Evolutionary conservation across 2,329 filamentous ascomycete species (phyloP), one percentile per base, ranked within the genome.

Genomic region (Hypoxylon sp.): DNA sequence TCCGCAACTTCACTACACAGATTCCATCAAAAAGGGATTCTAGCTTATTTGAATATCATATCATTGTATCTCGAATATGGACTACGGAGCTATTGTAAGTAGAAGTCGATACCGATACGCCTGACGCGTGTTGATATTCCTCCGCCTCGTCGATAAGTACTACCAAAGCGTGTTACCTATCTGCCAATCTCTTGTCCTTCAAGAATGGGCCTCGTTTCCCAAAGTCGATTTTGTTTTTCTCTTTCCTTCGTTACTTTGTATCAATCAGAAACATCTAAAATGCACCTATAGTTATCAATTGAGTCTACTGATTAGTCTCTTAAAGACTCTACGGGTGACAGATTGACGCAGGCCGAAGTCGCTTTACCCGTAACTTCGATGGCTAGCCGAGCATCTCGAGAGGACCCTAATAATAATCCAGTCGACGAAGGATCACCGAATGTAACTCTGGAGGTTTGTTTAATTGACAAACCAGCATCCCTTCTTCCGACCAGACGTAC

Each of bases 281-380:
- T 17, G 10, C 8, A 53, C 17, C 40, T n/a, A n/a, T 44, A 20
- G 17, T 44, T 11, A 10, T 48, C 33, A 13, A 22, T 11, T 17
- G 35, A 17, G 14, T 35, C 2, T 11, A 33, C 42, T 20, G 30
- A 55, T 17, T 27, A 5, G 4, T 11, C 30, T 11, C 11, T 27
- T 13, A 27, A 51, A 13, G n/a, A 35, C 6, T 13, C 25, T 17
- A 54, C n/a, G 17, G 17, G 20, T 14, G 50, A 25, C n/a, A 51
- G 7, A 44, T 17, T 17, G 22, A 10, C 25, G 22, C 10, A 30
- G 40, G 33, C n/a, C 30, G 2, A 31, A 44, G 42, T 54, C 42
- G 11, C 49, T 17, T 50, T 5, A 10, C 14, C 27, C 31, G 10
- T 65, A 56, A 40, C 42, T 37, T 30, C 46, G 48, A 64, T 42